Evolutionary conservation across 2,329 filamentous ascomycete genomes (phyloP), one percentile per base, ranked within the genome.

Genomic region (Didymella lethalis): DNA sequence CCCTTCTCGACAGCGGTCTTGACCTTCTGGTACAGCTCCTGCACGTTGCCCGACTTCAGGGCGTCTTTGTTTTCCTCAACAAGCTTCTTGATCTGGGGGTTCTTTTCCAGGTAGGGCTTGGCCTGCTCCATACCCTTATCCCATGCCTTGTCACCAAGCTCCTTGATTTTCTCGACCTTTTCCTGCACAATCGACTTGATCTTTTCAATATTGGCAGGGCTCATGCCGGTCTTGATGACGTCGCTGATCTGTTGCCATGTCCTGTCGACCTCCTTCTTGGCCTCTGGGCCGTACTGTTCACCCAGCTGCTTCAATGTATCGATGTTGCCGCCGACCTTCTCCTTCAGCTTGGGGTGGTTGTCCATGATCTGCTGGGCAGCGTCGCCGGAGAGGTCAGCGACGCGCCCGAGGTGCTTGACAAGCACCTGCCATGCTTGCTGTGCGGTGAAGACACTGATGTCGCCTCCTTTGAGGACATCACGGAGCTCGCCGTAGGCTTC

Each of bases 21-120:
- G 52, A 88, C 81, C 73, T 86, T 85, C 50, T 86, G 79, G 69
- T 88, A 89, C 0, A 91, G 75, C 66, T 91, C 86, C 48, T 80
- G 79, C 14, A 86, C 77, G 66, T 92, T 89, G 16, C 89, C 89
- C 62, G 86, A 79, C 79, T 90, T 91, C 48, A 93, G 77, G 0
- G 83, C 77, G 55, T 90, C 87, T 46, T 84, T 82, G 75, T 93
- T 93, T 70, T 90, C 81, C 79, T 91, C 88, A 1, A 93, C 73
- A 0, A 92, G 75, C 76, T 91, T 82, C 81, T 91, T 92, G 58
- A 91, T 78, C 78, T 90, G 81, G n/a, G 90, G 89, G 76, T 86
- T 90, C 82, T 92, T 92, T 66, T 92, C 89, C 0, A 93, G 82
- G 59, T 87, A 85, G 0, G 90, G 89, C 80, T 90, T 87, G 34